Percentiles rank a stretch among this genome's conserved stretches.
Evolutionary conservation across 2,329 filamentous ascomycete species (phyloP).

Genomic region (Proliferodiscus dingleyae): DNA sequence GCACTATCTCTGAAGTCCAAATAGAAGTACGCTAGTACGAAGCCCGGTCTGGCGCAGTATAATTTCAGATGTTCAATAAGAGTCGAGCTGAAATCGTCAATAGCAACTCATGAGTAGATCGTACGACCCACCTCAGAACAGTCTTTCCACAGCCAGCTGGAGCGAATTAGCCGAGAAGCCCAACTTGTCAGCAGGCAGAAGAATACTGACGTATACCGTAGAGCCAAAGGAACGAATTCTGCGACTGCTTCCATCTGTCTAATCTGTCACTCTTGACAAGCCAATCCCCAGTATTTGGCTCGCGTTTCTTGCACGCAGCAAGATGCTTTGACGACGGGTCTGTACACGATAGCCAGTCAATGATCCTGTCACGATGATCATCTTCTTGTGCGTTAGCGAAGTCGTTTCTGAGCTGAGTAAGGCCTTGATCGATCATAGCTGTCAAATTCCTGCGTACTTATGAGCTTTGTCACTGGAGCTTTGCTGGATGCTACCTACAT

Average conservation of each 20-base stretch:
- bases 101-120: not conserved
- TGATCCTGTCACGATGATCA: constrained; percentile 2
- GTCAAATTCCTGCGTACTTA: not conserved
- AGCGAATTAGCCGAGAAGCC: not conserved
- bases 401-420: constrained; percentile 2
- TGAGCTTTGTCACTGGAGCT: too few relatives aligned
- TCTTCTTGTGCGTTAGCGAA: not conserved
- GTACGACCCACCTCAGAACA: constrained; percentile 28
- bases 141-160: constrained; percentile 40
- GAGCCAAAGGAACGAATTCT: constrained; percentile 34
- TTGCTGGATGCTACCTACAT: constrained; percentile 1
- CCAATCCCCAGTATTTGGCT: constrained; percentile 34
- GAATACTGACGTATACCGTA: constrained; percentile 35
- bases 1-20: constrained; percentile 36
- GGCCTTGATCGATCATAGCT: not conserved
- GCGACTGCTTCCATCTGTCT: constrained; percentile 28
- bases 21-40: constrained; percentile 31
- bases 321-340: constrained; percentile 34
- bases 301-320: constrained; percentile 28
- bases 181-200: too few relatives aligned
- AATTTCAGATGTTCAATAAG: constrained; percentile 28
- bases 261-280: constrained; percentile 30
- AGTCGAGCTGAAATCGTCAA: constrained; percentile 31
- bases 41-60: not conserved
- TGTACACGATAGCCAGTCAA: constrained; percentile 32